Conservation (phyloP, 2,329 filamentous ascomycete genomes). For the Alternaria rosae region DNA sequence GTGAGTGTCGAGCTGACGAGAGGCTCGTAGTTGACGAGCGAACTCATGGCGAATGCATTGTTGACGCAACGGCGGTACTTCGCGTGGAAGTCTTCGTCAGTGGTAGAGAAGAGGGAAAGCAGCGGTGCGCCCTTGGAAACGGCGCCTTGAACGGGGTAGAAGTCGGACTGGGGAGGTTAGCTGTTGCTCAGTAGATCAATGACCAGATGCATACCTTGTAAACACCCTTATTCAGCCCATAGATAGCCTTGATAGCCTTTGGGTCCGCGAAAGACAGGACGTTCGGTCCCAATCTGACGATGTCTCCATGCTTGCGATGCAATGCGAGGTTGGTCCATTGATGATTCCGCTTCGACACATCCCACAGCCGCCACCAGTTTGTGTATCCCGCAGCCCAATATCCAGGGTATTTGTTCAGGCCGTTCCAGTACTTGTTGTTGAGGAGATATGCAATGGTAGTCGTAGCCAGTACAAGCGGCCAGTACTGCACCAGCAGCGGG, state of each 20-base stretch:
- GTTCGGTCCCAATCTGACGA: slow-evolving; percentile 79
- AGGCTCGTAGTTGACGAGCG: slow-evolving; percentile 79
- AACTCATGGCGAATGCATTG: slow-evolving; percentile 78
- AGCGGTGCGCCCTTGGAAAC: slow-evolving; percentile 72
- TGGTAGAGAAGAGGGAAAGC: slow-evolving; percentile 78
- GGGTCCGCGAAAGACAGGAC: slow-evolving; percentile 76
- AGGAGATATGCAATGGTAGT: slow-evolving; percentile 46
- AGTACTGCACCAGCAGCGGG: slow-evolving; percentile 49
- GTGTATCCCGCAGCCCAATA: slow-evolving; percentile 72
- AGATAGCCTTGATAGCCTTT: slow-evolving; percentile 76
- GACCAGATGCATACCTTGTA: slow-evolving; percentile 65
- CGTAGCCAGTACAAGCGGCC: slow-evolving; percentile 50
- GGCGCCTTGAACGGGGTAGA: slow-evolving; percentile 80
- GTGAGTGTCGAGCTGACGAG: slow-evolving; percentile 78
- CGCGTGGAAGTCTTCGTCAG: slow-evolving; percentile 77
- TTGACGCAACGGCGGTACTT: slow-evolving; percentile 78
- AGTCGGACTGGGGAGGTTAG: slow-evolving; percentile 69
- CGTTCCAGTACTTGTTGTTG: slow-evolving; percentile 59
- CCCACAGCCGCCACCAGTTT: slow-evolving; percentile 77
- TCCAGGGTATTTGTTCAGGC: slow-evolving; percentile 75
- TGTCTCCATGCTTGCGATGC: slow-evolving; percentile 74
- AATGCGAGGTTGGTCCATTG: slow-evolving; percentile 73
- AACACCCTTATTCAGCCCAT: slow-evolving; percentile 83
- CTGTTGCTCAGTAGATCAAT: background rate
- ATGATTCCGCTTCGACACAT: slow-evolving; percentile 69